Evolutionary conservation across 2,329 filamentous ascomycete species (phyloP), one percentile per base, ranked within the genome.

Genomic region (Colletotrichum australisinense): DNA sequence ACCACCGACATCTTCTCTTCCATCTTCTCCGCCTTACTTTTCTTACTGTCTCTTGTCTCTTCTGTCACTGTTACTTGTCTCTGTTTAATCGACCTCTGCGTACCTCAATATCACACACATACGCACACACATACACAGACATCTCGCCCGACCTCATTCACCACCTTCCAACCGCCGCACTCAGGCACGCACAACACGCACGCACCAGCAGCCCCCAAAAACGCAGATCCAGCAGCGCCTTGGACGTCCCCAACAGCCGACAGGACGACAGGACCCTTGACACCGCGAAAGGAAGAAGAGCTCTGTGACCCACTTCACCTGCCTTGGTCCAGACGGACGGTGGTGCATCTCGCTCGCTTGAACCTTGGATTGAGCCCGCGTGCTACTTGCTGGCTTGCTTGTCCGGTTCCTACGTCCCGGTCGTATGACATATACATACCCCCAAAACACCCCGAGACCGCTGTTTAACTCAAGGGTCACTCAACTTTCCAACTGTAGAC

Each of bases 371-470:
- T 32, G 28, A 56, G 28, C 11, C 19, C 52, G 22, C 30, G 49
- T 63, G 52, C 24, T 42, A 1, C 38, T 38, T 12, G 32, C 30
- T 30, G 7, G 5, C 53, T 63, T 56, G 42, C 30, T 35, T 24
- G 14, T 53, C 46, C 49, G 30, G 49, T 69, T 59, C 38, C 30
- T 26, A 12, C 49, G 67, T 53, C 52, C 57, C 53, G 59, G 46
- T 69, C 60, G 67, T 70, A 73, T 70, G 67, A 62, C 67, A 73
- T 56, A 73, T 69, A 73, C 70, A 70, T 65, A 70, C 35, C 59
- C 53, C 66, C 32, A 35, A 30, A 35, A n/a, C 49, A 52, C 66
- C 66, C 70, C 70, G 60, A 69, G 60, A 57, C 66, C 22, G 53
- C 58, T 16, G 2, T 16, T 35, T 28, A n/a, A 35, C 32, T 38